Conservation (phyloP, 495 filamentous ascomycete genomes). For the Aspergillus wentii region DNA sequence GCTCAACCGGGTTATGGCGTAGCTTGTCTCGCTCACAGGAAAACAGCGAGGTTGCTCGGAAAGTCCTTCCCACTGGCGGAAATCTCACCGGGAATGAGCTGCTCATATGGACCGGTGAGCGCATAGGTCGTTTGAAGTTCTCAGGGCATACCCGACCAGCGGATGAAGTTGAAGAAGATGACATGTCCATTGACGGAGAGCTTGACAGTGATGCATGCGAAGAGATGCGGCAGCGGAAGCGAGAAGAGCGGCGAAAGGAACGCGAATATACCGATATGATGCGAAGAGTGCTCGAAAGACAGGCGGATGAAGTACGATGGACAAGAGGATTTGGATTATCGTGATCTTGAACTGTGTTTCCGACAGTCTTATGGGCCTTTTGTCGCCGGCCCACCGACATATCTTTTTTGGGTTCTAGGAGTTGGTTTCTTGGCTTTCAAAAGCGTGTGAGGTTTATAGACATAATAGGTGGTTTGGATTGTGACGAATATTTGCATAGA, state of each 20-base stretch:
- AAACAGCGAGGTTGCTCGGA: constrained; percentile 55
- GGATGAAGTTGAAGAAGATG: constrained; percentile 39
- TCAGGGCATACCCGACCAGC: constrained; percentile 43
- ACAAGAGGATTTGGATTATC: constrained; percentile 62
- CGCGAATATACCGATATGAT: constrained; percentile 61
- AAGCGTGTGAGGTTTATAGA: too few relatives aligned
- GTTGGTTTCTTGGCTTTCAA: too few relatives aligned
- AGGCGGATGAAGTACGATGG: constrained; percentile 79
- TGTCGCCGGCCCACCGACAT: too few relatives aligned
- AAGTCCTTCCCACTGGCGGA: constrained; percentile 59
- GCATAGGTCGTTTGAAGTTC: constrained; percentile 66
- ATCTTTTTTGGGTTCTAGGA: too few relatives aligned
- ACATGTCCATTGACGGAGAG: constrained; percentile 28
- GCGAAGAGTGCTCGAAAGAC: constrained; percentile 68
- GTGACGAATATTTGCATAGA: too few relatives aligned
- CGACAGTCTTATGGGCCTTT: too few relatives aligned
- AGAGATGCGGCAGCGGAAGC: constrained; percentile 37
- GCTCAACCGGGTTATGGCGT: constrained; percentile 25
- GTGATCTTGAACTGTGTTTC: constrained; percentile 8
- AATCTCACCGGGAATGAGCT: constrained; percentile 55
- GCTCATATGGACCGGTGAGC: constrained; percentile 77
- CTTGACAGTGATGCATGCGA: constrained; percentile 32
- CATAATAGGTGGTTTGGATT: too few relatives aligned
- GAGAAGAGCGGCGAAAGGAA: constrained; percentile 36
- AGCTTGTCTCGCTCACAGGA: constrained; percentile 13